Evolutionary conservation across 352 stramenopile genomes (phyloP).

Genomic region (Phytophthora chlamydospora): DNA sequence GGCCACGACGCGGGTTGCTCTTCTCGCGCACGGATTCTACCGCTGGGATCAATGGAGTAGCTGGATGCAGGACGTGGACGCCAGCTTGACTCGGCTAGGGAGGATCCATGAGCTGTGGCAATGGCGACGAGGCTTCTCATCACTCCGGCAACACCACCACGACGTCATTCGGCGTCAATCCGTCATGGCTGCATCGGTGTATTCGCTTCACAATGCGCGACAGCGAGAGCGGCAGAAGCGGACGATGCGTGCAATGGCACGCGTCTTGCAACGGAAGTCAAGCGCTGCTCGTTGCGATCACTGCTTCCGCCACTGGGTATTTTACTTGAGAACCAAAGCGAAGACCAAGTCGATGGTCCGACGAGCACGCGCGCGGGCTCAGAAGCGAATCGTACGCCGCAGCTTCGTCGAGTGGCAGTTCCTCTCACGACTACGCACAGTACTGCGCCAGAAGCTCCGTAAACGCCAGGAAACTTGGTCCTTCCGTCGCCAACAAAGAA

Average conservation of each 20-base stretch:
- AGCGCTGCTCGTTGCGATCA: conserved; percentile 11
- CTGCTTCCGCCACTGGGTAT: conserved; percentile 29
- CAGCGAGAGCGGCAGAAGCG: conserved; percentile 40
- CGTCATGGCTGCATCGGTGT: conserved; percentile 31
- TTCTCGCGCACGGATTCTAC: conserved; percentile 12
- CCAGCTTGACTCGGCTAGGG: conserved; percentile 19
- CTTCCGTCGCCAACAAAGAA: conserved; percentile 4
- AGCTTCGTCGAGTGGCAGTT: conserved; percentile 24
- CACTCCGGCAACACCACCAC: conserved; percentile 31
- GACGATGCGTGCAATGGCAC: conserved; percentile 26
- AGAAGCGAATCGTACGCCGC: conserved; percentile 4
- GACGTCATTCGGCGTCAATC: conserved; percentile 39
- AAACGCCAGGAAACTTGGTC: conserved; percentile 13
- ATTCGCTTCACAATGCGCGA: conserved; percentile 40
- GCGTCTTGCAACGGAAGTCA: conserved; percentile 35
- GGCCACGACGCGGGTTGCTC: conserved; percentile 2
- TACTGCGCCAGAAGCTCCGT: conserved; percentile 15
- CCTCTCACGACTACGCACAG: neutral
- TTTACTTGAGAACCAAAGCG: conserved; percentile 20
- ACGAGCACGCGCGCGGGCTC: conserved; percentile 10
- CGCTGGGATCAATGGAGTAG: conserved; percentile 17
- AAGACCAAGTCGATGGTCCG: conserved; percentile 9
- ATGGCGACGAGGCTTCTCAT: conserved; percentile 23
- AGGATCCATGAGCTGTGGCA: conserved; percentile 19
- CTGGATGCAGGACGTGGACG: conserved; percentile 10